Evolutionary conservation across 2,329 filamentous ascomycete genomes (phyloP).

Genomic region (Eutypa lata): DNA sequence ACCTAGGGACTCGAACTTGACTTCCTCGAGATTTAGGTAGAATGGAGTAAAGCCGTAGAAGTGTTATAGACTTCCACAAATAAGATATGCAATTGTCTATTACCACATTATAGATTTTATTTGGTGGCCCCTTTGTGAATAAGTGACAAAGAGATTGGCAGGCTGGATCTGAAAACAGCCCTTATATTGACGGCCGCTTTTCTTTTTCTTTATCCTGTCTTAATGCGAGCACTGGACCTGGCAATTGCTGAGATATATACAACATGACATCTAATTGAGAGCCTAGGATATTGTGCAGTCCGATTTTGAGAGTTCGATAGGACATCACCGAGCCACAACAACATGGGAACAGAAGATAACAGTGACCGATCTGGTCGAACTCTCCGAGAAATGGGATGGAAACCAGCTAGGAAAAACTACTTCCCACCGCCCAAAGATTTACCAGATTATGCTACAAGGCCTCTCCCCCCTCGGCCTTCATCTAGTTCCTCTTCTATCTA

Average conservation of each 20-base stretch:
- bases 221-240: neutral
- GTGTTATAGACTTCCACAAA: neutral
- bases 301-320: neutral
- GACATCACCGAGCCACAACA: neutral
- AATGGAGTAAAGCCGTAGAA: neutral
- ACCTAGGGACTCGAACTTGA: too few species aligned
- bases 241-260: neutral
- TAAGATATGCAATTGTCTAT: neutral
- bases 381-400: slow-evolving; percentile 1
- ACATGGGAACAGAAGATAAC: neutral
- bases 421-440: slow-evolving; percentile 13
- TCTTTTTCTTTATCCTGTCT: neutral
- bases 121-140: neutral
- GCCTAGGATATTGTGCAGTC: too few species aligned
- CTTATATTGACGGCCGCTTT: neutral
- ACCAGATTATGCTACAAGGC: slow-evolving; percentile 13
- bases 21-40: too few species aligned
- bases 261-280: neutral
- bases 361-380: neutral
- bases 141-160: neutral
- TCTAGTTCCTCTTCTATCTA: slow-evolving; percentile 15
- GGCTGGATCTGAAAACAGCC: neutral
- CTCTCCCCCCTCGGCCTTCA: slow-evolving; percentile 15
- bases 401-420: neutral
- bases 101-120: too few species aligned